These are phyloP conservation scores for Arctostaphylos glauca DNA, from an alignment of 148 eudicot species.

Conservation along the genomic window DNA sequence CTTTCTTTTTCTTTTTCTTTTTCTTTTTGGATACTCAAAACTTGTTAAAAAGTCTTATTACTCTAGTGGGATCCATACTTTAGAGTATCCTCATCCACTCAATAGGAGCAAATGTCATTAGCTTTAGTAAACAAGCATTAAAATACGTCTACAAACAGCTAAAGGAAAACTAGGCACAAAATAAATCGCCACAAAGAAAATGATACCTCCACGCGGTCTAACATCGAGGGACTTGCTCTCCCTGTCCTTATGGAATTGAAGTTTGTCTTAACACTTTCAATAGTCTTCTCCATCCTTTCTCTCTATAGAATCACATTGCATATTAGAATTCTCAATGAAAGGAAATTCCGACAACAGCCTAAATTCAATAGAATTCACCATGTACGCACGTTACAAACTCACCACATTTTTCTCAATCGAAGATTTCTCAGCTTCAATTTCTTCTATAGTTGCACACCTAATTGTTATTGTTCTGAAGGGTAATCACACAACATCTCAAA, in stretches of 20 bases:
- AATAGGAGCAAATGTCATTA: background rate
- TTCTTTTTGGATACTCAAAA: background rate
- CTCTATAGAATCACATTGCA: conserved; percentile 39
- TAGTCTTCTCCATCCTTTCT: conserved; percentile 96
- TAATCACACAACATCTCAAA: conserved; percentile 20
- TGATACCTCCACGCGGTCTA: conserved; percentile 82
- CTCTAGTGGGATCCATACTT: background rate
- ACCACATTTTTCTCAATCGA: conserved; percentile 70
- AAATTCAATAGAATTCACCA: background rate
- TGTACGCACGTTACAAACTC: conserved; percentile 25
- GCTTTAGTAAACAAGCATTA: too few species aligned
- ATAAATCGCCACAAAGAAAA: background rate
- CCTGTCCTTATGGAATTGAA: conserved; percentile 85
- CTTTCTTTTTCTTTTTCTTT: background rate
- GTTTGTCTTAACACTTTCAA: conserved; percentile 64
- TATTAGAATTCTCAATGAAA: background rate
- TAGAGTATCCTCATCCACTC: background rate
- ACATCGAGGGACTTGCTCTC: conserved; percentile 79
- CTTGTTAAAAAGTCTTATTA: background rate
- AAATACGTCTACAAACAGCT: background rate
- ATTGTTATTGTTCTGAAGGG: conserved; percentile 58
- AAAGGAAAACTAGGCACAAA: background rate
- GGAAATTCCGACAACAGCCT: background rate
- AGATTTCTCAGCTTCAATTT: conserved; percentile 86
- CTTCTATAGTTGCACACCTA: conserved; percentile 82